Evolutionary conservation across 1,139 yeast species (phyloP).

Genomic region (Kurtzmaniella quercitrusa): DNA sequence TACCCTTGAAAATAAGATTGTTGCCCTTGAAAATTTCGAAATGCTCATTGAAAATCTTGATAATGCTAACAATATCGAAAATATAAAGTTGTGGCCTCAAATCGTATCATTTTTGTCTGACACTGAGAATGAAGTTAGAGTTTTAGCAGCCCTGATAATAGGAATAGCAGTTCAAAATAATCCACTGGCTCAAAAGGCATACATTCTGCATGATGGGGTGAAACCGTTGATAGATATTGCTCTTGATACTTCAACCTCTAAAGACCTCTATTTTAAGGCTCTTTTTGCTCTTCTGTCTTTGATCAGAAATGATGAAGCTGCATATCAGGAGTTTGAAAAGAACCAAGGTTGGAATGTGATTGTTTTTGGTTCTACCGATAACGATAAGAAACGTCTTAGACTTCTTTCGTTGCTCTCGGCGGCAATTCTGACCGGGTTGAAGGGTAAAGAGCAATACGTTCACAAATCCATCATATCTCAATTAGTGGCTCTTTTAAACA

Average conservation of each 20-base stretch:
- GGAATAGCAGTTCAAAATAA: conserved; percentile 95
- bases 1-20: conserved; percentile 56
- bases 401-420: conserved; percentile 56
- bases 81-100: conserved; percentile 75
- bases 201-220: conserved; percentile 50
- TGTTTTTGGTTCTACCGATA: conserved; percentile 10
- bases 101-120: conserved; percentile 49
- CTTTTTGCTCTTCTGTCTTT: conserved; percentile 74
- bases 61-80: conserved; percentile 89
- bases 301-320: conserved; percentile 64
- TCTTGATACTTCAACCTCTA: conserved; percentile 17
- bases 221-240: conserved; percentile 41
- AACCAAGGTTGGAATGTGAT: conserved; percentile 60
- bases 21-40: conserved; percentile 88
- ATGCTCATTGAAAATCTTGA: conserved; percentile 92
- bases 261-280: conserved; percentile 53
- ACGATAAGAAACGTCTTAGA: conserved; percentile 46
- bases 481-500: conserved; percentile 32
- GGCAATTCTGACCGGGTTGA: conserved; percentile 48
- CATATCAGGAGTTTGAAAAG: conserved; percentile 51
- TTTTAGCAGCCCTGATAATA: conserved; percentile 65
- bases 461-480: conserved; percentile 36
- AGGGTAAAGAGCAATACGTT: conserved; percentile 24
- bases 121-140: conserved; percentile 36
- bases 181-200: conserved; percentile 65